phyloP scores from a whole-genome alignment of 495 filamentous ascomycete species.

The Rusavskia elegans region DNA sequence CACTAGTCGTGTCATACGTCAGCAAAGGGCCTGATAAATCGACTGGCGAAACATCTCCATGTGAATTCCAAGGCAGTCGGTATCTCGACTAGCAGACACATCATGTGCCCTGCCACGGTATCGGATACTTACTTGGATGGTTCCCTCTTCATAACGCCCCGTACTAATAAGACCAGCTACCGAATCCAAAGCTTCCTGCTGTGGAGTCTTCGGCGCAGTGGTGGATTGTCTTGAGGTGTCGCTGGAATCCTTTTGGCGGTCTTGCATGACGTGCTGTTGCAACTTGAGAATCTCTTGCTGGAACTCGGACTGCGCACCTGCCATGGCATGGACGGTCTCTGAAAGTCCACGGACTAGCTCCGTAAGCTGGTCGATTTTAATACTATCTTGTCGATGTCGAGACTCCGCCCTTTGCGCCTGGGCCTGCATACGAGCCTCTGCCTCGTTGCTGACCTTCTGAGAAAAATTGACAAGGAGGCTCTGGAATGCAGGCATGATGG shows the following conservation, averaged over 20 bases:
- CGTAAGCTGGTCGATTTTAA: constrained; percentile 74
- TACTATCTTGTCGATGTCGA: constrained; percentile 51
- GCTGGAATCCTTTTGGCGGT: constrained; percentile 10
- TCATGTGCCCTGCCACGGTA: background rate
- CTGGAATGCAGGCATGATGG: constrained; percentile 49
- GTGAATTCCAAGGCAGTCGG: too few relatives aligned
- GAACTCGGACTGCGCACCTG: constrained; percentile 43
- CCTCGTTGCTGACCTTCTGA: constrained; percentile 43
- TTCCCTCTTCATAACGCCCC: constrained; percentile 55
- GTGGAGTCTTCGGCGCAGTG: constrained; percentile 23
- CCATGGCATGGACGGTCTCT: constrained; percentile 57
- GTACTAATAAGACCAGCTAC: constrained; percentile 50
- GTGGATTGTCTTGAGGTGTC: constrained; percentile 15
- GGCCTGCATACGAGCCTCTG: constrained; percentile 48
- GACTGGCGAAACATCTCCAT: too few relatives aligned
- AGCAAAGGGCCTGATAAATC: too few relatives aligned
- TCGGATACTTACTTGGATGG: constrained; percentile 35
- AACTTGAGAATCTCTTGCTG: constrained; percentile 43
- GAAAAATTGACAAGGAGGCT: constrained; percentile 38
- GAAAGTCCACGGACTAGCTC: constrained; percentile 52
- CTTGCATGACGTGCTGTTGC: constrained; percentile 27
- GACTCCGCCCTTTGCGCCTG: constrained; percentile 49
- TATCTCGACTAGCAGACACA: too few relatives aligned
- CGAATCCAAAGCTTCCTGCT: constrained; percentile 47
- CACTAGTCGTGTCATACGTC: constrained; percentile 35